Base-by-base conservation (phyloP, 2,329 filamentous ascomycete species). In the Myrmaecium sp. region DNA sequence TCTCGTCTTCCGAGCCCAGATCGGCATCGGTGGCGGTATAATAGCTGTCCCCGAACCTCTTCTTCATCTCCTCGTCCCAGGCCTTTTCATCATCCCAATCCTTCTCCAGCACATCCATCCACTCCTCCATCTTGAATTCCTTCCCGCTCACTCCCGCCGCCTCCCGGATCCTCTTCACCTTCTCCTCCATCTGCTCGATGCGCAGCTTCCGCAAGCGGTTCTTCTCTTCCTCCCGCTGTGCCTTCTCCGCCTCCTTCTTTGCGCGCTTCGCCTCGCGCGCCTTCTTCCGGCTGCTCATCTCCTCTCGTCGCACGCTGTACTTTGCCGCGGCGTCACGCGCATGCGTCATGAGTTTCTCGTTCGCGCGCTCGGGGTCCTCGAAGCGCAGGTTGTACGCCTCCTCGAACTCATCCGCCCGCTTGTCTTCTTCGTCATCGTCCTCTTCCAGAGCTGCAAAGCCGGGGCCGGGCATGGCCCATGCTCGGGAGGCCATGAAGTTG, bases 341-440 rank as follows among this genome's bases (percentile, higher is more conserved):
- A 54, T 94, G 92, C 5, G 84, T 82, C 43, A 77, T 73, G 17
- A 98, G 61, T 26, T 78, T 74, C 52, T 93, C 82, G 46, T 94
- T 94, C 41, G 80, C 74, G 46, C 80, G 83, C 32, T 67, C 67
- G 0, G 89, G 83, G 41, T 95, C 80, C 49, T 98, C 89, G 44
- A 98, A 98, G 17, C 89, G 77, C 54, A 94, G 57, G 55, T 98
- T 98, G 58, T 93, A 98, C 4, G 84, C 84, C 36, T 79, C 67
- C 55, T 98, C 89, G 43, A 86, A 92, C 33, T 76, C 71, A 23
- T 95, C 86, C 14, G 84, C 84, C 23, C 69, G 65, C 15, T 68
- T 64, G 16, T 79, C 70, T 22, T 80, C 67, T 5, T 72, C 68
- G n/a, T 71, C 81, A 27, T 94, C 83, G 39, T 98, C 89, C 0